A percentile compares a stretch with the other conserved stretches of the same genome.
phyloP scores from a whole-genome alignment of 2,329 filamentous ascomycete genomes.

The Cladobotryum mycophilum region DNA sequence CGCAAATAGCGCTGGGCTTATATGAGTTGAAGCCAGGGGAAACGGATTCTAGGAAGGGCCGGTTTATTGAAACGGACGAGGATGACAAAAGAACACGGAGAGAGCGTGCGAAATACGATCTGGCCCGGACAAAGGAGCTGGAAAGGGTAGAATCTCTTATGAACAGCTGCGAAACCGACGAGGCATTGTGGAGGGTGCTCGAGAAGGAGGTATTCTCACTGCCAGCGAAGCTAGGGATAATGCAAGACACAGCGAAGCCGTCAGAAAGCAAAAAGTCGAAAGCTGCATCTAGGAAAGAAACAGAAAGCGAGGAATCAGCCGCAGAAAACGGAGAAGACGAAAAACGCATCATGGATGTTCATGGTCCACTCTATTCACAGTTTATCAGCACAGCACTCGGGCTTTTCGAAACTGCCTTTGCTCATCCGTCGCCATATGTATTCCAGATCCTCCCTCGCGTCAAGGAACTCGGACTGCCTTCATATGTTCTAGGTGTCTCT shows the following conservation, averaged over 20 bases:
- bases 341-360: conserved; percentile 44
- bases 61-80: conserved; percentile 25
- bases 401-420: conserved; percentile 52
- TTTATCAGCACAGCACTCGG: conserved; percentile 53
- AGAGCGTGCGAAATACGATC: conserved; percentile 30
- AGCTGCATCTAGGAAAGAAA: conserved; percentile 9
- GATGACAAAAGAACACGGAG: conserved; percentile 27
- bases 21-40: conserved; percentile 28
- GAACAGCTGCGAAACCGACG: conserved; percentile 50
- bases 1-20: conserved; percentile 33
- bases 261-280: conserved; percentile 11
- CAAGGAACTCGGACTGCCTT: conserved; percentile 60
- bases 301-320: not conserved
- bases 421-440: conserved; percentile 50
- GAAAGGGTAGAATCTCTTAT: conserved; percentile 49
- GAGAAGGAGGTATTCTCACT: conserved; percentile 61
- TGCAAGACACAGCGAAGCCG: conserved; percentile 17
- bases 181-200: conserved; percentile 60
- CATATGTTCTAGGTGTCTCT: conserved; percentile 65
- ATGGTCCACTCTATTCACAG: conserved; percentile 59
- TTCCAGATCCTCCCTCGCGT: conserved; percentile 60
- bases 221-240: conserved; percentile 49
- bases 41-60: conserved; percentile 9
- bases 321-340: conserved; percentile 14
- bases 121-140: conserved; percentile 40